These are phyloP conservation scores for Adansonia digitata DNA, from an alignment of 345 rosid genomes.

Conservation along the genomic window DNA sequence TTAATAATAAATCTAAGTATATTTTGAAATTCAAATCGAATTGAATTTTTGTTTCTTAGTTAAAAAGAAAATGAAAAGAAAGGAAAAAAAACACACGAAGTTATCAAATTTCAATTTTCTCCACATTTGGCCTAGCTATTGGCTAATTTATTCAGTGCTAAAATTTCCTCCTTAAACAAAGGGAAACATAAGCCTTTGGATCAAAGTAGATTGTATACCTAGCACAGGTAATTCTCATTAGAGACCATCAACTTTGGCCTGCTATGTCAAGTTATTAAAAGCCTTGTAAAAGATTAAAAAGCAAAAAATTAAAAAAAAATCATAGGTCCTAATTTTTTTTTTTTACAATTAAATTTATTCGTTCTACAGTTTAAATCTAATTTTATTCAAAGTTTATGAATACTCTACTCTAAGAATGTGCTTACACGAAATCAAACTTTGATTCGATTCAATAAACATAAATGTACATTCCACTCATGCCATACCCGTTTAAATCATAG, in stretches of 20 bases:
- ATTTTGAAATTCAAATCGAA: too few species aligned
- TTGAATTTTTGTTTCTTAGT: background rate
- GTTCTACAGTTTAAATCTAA: too few species aligned
- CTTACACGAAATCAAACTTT: too few species aligned
- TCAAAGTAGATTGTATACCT: background rate
- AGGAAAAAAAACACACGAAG: background rate
- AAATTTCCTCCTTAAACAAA: background rate
- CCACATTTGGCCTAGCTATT: background rate
- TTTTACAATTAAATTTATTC: too few species aligned
- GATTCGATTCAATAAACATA: too few species aligned
- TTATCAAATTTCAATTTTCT: background rate
- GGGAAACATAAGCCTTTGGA: background rate
- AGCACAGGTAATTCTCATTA: background rate
- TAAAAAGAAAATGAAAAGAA: too few species aligned
- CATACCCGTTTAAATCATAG: background rate
- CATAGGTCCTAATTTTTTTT: background rate
- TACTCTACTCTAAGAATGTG: too few species aligned
- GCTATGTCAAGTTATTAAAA: background rate
- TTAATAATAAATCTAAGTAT: background rate
- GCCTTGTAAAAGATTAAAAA: background rate
- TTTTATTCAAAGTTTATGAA: too few species aligned
- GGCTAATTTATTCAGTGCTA: background rate
- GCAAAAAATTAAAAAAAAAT: background rate
- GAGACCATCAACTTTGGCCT: background rate
- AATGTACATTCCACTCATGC: too few species aligned